These are phyloP conservation scores for Parathielavia appendiculata DNA, from an alignment of 495 filamentous ascomycete genomes.

Conservation along the genomic window DNA sequence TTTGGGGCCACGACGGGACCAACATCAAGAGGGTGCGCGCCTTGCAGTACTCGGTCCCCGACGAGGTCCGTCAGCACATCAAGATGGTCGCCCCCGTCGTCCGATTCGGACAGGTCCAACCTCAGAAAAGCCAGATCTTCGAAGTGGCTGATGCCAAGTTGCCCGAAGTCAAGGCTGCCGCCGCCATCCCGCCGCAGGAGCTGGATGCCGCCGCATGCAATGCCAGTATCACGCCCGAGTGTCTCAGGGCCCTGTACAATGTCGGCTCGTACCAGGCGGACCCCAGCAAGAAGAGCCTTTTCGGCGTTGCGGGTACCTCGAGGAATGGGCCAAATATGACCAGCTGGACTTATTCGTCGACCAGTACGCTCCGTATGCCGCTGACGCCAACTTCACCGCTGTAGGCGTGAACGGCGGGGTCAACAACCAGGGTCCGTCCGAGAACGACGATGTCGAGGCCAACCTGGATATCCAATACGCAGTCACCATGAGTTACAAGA, in stretches of 20 bases:
- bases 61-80: background rate
- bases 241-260: constrained; percentile 58
- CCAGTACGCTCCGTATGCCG: constrained; percentile 34
- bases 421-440: constrained; percentile 47
- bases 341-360: constrained; percentile 25
- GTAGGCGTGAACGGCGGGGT: constrained; percentile 51
- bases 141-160: background rate
- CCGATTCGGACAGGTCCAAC: background rate
- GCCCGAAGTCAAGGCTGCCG: background rate
- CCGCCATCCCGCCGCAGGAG: constrained; percentile 6
- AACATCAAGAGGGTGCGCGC: constrained; percentile 7
- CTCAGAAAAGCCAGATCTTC: background rate
- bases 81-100: constrained; percentile 7
- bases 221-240: constrained; percentile 51
- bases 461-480: constrained; percentile 72
- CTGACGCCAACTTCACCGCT: constrained; percentile 51
- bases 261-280: constrained; percentile 46
- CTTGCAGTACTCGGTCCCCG: constrained; percentile 8
- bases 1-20: constrained; percentile 6
- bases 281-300: constrained; percentile 38
- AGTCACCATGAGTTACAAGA: constrained; percentile 49
- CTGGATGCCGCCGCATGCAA: constrained; percentile 38
- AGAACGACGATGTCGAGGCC: constrained; percentile 51
- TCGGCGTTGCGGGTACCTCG: constrained; percentile 55
- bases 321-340: constrained; percentile 37